A percentile compares a stretch with the other conserved stretches of the same genome.
Conservation (phyloP, 2,329 filamentous ascomycete genomes). For the Stenocarpella maydis region DNA sequence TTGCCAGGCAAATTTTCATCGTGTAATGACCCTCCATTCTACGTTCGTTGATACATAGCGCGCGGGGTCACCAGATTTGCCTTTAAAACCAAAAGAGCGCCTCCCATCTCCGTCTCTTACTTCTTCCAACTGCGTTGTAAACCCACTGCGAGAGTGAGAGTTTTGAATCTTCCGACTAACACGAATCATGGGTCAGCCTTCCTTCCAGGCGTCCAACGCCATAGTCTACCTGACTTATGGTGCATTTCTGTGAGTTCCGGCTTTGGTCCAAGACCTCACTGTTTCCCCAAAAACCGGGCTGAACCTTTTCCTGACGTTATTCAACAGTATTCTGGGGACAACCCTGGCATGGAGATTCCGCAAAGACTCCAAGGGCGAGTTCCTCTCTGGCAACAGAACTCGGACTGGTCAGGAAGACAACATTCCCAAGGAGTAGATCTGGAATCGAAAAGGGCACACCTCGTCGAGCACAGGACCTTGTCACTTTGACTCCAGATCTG, state of each 20-base stretch:
- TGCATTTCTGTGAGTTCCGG: conserved; percentile 70
- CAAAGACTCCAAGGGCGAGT: conserved; percentile 73
- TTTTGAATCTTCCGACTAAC: conserved; percentile 5
- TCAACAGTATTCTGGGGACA: conserved; percentile 68
- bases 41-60: conserved; percentile 4
- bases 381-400: conserved; percentile 79
- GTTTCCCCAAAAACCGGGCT: background rate
- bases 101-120: background rate
- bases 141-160: background rate
- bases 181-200: conserved; percentile 75
- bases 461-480: background rate
- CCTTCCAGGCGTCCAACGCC: conserved; percentile 80
- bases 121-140: background rate
- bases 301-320: background rate
- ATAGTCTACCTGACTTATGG: conserved; percentile 84
- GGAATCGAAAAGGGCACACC: background rate
- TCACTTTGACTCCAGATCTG: conserved; percentile 34
- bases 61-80: background rate
- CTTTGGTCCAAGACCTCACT: background rate
- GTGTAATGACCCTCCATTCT: background rate
- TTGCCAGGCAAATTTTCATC: conserved; percentile 30
- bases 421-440: conserved; percentile 6
- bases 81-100: background rate
- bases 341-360: conserved; percentile 65
- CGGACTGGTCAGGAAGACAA: conserved; percentile 74